Evolutionary conservation across 2,329 filamentous ascomycete genomes (phyloP).

Genomic region (Aureobasidium sp.): DNA sequence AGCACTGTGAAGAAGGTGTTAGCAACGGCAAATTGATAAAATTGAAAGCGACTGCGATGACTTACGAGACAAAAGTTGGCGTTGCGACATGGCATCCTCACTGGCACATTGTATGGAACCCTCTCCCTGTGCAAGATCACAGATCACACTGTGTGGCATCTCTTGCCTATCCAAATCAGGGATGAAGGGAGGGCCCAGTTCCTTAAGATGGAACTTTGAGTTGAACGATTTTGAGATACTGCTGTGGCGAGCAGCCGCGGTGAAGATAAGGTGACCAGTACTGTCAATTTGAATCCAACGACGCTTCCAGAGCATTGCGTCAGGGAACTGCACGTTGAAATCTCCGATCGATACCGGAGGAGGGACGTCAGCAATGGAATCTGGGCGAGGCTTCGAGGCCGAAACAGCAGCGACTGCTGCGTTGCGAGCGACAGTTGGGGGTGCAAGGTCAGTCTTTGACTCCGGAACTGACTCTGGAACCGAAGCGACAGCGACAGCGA

Average conservation of each 20-base stretch:
- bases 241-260: constrained; percentile 53
- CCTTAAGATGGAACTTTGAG: constrained; percentile 77
- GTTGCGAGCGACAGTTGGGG: background rate
- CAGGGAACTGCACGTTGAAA: constrained; percentile 94
- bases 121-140: constrained; percentile 50
- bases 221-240: constrained; percentile 51
- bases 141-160: constrained; percentile 72
- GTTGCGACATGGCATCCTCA: constrained; percentile 49
- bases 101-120: constrained; percentile 58
- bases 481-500: background rate
- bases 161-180: constrained; percentile 91
- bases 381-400: background rate
- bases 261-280: constrained; percentile 75
- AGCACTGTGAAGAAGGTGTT: constrained; percentile 18
- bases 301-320: constrained; percentile 93
- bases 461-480: background rate
- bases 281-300: constrained; percentile 80
- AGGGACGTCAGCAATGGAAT: constrained; percentile 30
- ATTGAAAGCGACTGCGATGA: constrained; percentile 2
- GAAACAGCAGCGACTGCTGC: constrained; percentile 6
- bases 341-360: constrained; percentile 70
- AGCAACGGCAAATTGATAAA: background rate
- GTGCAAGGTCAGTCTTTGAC: background rate
- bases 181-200: constrained; percentile 70
- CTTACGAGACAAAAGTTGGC: constrained; percentile 45